Evolutionary conservation across 73 alveolate genomes (phyloP), one percentile per base, ranked within the genome.

Genomic region (Paramecium biaurelia): DNA sequence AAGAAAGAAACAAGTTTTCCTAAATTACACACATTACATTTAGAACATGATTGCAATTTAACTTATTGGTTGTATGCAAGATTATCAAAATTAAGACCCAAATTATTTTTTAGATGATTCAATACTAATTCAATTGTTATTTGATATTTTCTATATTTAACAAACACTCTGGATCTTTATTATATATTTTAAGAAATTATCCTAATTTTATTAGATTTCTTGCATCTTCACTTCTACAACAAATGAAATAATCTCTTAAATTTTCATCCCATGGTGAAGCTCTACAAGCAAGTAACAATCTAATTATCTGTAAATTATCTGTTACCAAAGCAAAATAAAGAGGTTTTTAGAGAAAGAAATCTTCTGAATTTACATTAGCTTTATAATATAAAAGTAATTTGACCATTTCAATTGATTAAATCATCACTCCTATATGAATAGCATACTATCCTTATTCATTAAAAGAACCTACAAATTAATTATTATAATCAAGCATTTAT

Each of bases 21-120:
- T 10, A 63, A 57, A 37, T 59, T 86, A 23, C 88, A 86, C 23
- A 63, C 85, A 38, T 21, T 86, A 18, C 85, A 63, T 21, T 37
- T 86, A 30, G 93, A 86, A 37, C 85, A 86, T 63, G 76, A 86
- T 67, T 86, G 93, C 42, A 63, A 72, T 59, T 49, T 86, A 86
- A 86, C 93, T 6, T 86, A 86, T 86, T 86, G 93, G 93, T 53
- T 86, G 26, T 72, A 86, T 86, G 63, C 85, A 12, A 32, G 93
- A 86, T 34, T 86, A 18, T 57, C 67, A 57, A 86, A 86, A 67
- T 41, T 86, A 30, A 86, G 93, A 67, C 93, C 93, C 30, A 59
- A 86, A 59, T 41, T 86, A 67, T 41, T 76, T 20, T 57, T 86
- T 11, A 86, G 74, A 38, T 86, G 87, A 74, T 67, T 67, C 47